Base-by-base conservation (phyloP, 2,329 filamentous ascomycete species). In the Aspergillus melleus region DNA sequence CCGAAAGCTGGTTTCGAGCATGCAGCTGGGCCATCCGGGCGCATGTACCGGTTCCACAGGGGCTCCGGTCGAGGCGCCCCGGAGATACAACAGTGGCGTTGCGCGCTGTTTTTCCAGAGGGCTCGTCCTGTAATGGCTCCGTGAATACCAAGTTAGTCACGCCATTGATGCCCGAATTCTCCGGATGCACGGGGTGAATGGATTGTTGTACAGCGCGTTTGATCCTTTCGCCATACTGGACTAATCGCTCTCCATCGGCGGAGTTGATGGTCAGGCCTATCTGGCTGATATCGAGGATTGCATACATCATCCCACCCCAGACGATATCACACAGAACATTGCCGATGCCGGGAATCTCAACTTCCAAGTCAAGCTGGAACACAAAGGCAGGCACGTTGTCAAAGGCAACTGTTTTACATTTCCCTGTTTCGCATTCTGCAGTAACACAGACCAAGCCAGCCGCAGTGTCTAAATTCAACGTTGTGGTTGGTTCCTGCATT, bases 241-340 rank as follows among this genome's bases (percentile, higher is more conserved):
- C 69, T 2, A 83, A 68, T 20, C 72, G 66, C 0, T 70, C 57
- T 0, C 72, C 77, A 46, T 76, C 54, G 20, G 65, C 51, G 49
- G 72, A 71, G 14, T 70, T 64, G 16, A 81, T 70, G 2, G 57
- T 55, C 1, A 80, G 59, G 0, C 74, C 75, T 2, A 79, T 62
- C 1, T 72, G 70, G 1, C 63, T 64, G 0, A 71, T 75, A 49
- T 80, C 76, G 0, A 81, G 76, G 19, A 82, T 58, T 2, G 66
- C 78, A 58, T 78, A 82, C 55, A 74, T 72, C 79, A 79, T 80
- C 0, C 80, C 80, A 5, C 80, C 79, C 70, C 74, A 81, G 3
- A 76, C 79, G 46, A 82, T 68, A 57, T 82, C 79, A 1, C 80
- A 75, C 1, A 55, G 61, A 3, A 81, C 64, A 2, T 42, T 68